Conservation (phyloP, 202 grass and related monocot genomes). For the Setaria viridis region DNA sequence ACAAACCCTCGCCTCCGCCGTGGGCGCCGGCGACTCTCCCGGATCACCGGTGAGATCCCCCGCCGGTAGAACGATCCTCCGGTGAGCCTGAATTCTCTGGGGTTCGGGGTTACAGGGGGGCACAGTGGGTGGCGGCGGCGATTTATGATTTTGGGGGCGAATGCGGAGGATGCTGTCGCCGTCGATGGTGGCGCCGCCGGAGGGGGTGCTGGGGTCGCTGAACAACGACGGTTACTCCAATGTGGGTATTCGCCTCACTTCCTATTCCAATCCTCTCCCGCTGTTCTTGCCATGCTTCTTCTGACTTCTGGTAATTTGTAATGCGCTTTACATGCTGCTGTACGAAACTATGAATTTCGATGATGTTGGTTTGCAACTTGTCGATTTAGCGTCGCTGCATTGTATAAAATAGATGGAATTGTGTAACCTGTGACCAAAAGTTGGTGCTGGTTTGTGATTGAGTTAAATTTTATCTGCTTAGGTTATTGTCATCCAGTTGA, state of each 20-base stretch:
- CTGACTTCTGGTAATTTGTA: background rate
- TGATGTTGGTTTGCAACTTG: background rate
- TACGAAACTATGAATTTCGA: background rate
- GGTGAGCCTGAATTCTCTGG: background rate
- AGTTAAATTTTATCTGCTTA: background rate
- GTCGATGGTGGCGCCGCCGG: background rate
- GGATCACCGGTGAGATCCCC: background rate
- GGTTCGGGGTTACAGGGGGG: background rate
- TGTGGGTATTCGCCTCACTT: background rate
- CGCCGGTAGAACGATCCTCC: background rate
- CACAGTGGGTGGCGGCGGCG: no score
- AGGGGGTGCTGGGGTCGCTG: background rate
- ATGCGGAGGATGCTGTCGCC: background rate
- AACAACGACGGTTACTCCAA: background rate
- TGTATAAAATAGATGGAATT: background rate
- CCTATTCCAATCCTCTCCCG: background rate
- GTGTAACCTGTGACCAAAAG: background rate
- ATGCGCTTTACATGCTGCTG: background rate
- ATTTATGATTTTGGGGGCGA: background rate
- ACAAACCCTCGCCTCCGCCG: background rate
- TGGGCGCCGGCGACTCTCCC: background rate
- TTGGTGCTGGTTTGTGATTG: background rate
- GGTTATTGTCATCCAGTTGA: background rate
- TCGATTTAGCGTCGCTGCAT: background rate
- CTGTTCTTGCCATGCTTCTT: background rate